Base-by-base conservation (phyloP, 306 rosid species). In the Inga laurina region DNA sequence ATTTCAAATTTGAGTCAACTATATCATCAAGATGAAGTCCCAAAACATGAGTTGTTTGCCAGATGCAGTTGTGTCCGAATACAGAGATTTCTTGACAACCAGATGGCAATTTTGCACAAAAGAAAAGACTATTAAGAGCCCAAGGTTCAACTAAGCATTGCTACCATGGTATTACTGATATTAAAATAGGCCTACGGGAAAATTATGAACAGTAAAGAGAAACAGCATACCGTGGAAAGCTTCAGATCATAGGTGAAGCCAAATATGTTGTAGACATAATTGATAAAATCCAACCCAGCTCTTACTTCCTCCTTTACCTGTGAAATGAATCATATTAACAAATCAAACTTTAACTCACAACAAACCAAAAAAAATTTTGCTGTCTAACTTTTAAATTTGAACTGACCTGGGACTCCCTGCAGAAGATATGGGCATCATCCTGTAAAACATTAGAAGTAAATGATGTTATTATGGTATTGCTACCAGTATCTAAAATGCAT, bases 351-450 rank as follows among this genome's bases (percentile, higher is more conserved):
- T 27, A 56, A 79, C 51, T 62, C 59, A 22, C 37, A 56, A 75
- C 67, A 72, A 72, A 75, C 43, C 34, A 18, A 1, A 64, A 43
- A 79, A 12, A 77, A 37, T 76, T 51, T 37, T 37, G 52, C 7
- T 41, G 52, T 48, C 68, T 62, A 30, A 16, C 56, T 81, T 75
- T 66, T 66, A 62, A 81, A 81, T 49, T 83, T 48, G 27, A 77
- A 79, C 88, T 66, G 80, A 95, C 99, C 93, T 95, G 99, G 62
- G 97, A 93, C 84, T 92, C 97, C 90, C 91, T 89, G 86, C 98
- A 95, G 90, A 95, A 95, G 84, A 95, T 95, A 81, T 95, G 98
- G 74, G 98, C 97, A 88, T 95, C 99, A 81, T 95, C 99, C 98
- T 95, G 94, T 24, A 52, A 59, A 80, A 67, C 44, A 87, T 43